Evolutionary conservation across 257 asterid genomes (phyloP).

Genomic region (Salvia miltiorrhiza): DNA sequence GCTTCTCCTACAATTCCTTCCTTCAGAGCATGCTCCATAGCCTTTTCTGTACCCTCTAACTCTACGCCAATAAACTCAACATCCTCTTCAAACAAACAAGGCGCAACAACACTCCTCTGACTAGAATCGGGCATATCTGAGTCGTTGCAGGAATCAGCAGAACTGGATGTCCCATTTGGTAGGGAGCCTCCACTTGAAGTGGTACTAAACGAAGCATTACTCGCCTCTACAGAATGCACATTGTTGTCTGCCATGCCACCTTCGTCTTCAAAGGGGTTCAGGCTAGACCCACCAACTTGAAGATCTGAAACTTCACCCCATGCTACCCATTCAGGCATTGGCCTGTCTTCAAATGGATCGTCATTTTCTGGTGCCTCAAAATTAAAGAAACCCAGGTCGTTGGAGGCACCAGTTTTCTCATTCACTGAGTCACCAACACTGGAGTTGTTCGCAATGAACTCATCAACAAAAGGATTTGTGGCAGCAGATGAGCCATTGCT

Average conservation of each 20-base stretch:
- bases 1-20: constrained; percentile 98
- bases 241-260: constrained; percentile 20
- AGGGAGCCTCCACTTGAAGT: constrained; percentile 37
- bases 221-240: constrained; percentile 27
- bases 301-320: constrained; percentile 74
- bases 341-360: constrained; percentile 73
- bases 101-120: constrained; percentile 44
- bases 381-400: constrained; percentile 52
- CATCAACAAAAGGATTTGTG: constrained; percentile 24
- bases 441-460: constrained; percentile 28
- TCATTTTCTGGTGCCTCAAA: constrained; percentile 67
- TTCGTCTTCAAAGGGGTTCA: constrained; percentile 71
- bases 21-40: constrained; percentile 89
- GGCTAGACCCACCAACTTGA: constrained; percentile 53
- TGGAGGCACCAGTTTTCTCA: constrained; percentile 36
- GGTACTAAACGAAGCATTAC: constrained; percentile 24
- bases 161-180: constrained; percentile 42
- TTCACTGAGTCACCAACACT: constrained; percentile 24
- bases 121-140: constrained; percentile 38
- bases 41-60: constrained; percentile 72
- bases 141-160: constrained; percentile 33
- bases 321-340: constrained; percentile 92
- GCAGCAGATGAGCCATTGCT: constrained; percentile 31
- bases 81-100: constrained; percentile 89
- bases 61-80: constrained; percentile 97